phyloP scores from a whole-genome alignment of 345 rosid genomes.

The Eutrema yunnanense region DNA sequence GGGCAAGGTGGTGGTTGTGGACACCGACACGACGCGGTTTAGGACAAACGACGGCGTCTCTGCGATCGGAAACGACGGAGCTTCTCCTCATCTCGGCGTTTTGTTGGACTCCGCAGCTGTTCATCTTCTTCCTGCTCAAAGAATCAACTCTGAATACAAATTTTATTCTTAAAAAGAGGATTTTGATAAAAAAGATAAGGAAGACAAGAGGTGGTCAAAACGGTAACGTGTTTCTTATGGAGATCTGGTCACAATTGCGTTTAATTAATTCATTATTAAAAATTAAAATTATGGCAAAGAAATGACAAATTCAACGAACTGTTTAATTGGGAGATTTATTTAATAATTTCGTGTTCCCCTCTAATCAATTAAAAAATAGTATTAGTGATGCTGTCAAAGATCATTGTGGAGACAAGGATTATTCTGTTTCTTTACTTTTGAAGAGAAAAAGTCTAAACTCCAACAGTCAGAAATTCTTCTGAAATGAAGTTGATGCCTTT shows the following conservation, averaged over 20 bases:
- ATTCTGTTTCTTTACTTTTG: background rate
- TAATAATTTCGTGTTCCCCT: background rate
- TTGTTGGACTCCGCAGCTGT: conserved; percentile 56
- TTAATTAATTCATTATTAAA: background rate
- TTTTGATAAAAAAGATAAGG: no score
- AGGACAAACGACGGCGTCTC: conserved; percentile 61
- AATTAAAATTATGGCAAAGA: background rate
- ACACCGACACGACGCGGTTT: conserved; percentile 60
- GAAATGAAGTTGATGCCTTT: background rate
- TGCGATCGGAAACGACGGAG: conserved; percentile 30
- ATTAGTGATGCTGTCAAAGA: conserved; percentile 12
- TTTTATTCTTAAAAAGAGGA: no score
- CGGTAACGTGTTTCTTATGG: conserved; percentile 32
- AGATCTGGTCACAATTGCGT: conserved; percentile 16
- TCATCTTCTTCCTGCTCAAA: conserved; percentile 34
- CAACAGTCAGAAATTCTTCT: background rate
- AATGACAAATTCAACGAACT: background rate
- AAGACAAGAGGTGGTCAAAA: conserved; percentile 32
- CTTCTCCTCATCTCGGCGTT: conserved; percentile 40
- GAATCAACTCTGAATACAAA: no score
- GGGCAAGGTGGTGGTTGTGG: conserved; percentile 35
- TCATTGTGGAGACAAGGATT: conserved; percentile 21
- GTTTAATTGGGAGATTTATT: background rate
- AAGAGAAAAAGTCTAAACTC: conserved; percentile 11
- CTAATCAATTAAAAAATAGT: background rate